Evolutionary conservation across 352 stramenopile genomes (phyloP).

Genomic region (Phytophthora fragariae): DNA sequence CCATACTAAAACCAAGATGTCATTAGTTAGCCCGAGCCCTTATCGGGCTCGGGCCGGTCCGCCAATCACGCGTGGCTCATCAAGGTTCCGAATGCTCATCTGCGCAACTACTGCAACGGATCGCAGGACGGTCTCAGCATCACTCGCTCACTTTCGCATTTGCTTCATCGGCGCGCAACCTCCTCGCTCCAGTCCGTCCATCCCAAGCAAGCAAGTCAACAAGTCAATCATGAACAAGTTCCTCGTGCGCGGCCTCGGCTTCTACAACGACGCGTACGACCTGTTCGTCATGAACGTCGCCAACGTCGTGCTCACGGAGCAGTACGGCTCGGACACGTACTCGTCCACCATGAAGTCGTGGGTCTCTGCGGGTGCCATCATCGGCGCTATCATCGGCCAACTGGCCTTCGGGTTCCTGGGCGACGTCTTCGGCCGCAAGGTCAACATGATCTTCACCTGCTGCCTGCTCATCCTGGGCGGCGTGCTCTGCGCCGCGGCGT

Average conservation of each 20-base stretch:
- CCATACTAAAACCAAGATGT: conserved; percentile 1
- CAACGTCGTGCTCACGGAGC: conserved; percentile 69
- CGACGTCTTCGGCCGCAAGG: conserved; percentile 58
- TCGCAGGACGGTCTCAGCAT: conserved; percentile 1
- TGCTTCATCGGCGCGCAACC: neutral
- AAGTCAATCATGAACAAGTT: conserved; percentile 56
- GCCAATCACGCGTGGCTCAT: neutral
- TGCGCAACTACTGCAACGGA: conserved; percentile 2
- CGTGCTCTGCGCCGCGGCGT: conserved; percentile 49
- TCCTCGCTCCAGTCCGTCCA: neutral
- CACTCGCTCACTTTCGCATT: neutral
- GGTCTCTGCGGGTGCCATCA: conserved; percentile 52
- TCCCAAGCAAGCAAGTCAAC: neutral
- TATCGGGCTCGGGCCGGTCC: neutral
- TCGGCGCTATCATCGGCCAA: conserved; percentile 62
- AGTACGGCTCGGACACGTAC: conserved; percentile 62
- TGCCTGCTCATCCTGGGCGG: conserved; percentile 54
- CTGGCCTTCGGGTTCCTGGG: conserved; percentile 57
- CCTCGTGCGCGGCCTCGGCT: conserved; percentile 56
- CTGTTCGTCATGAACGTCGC: conserved; percentile 74
- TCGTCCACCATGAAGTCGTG: conserved; percentile 59
- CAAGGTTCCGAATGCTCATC: conserved; percentile 4
- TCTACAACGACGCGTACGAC: conserved; percentile 67
- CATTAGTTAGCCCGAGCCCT: neutral
- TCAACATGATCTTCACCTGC: conserved; percentile 69